Conservation (phyloP, 1,139 yeast species). For the Insectozyma bohioensis region DNA sequence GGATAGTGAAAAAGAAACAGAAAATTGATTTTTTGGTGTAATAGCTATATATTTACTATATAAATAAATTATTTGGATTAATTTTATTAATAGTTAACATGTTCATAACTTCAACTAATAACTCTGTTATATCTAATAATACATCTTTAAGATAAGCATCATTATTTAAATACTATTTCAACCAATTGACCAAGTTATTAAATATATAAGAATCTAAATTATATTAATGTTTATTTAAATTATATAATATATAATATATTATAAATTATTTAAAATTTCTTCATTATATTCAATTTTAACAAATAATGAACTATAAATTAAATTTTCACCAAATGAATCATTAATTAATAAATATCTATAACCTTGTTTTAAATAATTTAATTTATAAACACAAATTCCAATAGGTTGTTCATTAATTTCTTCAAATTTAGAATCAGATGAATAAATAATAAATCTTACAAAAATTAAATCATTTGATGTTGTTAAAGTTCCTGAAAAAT, state of each 20-base stretch:
- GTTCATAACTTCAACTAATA: too few species aligned
- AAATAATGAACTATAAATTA: constrained; percentile 75
- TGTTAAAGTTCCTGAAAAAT: constrained; percentile 37
- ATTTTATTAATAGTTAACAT: too few species aligned
- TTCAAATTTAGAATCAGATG: constrained; percentile 17
- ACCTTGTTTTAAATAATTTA: constrained; percentile 65
- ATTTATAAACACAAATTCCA: constrained; percentile 58
- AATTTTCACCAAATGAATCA: constrained; percentile 78
- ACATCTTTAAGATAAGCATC: too few species aligned
- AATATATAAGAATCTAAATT: neutral
- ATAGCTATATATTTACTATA: too few species aligned
- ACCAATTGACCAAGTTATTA: constrained; percentile 5
- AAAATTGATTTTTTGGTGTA: too few species aligned
- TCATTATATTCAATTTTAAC: constrained; percentile 43
- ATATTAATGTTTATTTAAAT: too few species aligned
- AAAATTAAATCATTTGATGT: constrained; percentile 37
- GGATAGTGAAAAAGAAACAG: too few species aligned
- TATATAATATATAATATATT: too few species aligned
- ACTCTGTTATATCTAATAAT: too few species aligned
- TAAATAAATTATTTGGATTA: too few species aligned
- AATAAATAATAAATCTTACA: constrained; percentile 26
- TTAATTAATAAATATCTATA: constrained; percentile 77
- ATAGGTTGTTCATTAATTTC: constrained; percentile 35
- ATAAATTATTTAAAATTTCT: too few species aligned
- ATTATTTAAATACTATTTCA: too few species aligned